Evolutionary conservation across 2,329 filamentous ascomycete genomes (phyloP).

Genomic region (Alternaria burnsii): DNA sequence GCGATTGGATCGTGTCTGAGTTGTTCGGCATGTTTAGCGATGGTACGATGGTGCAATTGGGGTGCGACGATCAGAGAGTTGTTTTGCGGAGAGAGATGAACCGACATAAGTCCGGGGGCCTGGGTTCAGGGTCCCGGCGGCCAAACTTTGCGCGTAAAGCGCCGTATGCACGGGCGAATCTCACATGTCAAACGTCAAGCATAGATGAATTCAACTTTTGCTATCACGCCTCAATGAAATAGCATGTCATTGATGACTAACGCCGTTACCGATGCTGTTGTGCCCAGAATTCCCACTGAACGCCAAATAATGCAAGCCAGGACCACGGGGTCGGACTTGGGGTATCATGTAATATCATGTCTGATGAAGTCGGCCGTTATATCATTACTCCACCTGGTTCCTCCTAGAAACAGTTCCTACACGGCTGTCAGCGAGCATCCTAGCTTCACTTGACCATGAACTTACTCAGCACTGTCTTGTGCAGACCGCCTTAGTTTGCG

Average conservation of each 20-base stretch:
- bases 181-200: neutral
- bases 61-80: slow-evolving; percentile 18
- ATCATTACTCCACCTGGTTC: slow-evolving; percentile 11
- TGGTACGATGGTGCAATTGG: slow-evolving; percentile 19
- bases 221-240: neutral
- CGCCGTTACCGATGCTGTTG: slow-evolving; percentile 18
- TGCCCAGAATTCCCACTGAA: slow-evolving; percentile 23
- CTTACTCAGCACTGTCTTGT: slow-evolving; percentile 61
- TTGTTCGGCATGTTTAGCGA: slow-evolving; percentile 25
- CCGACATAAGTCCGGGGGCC: slow-evolving; percentile 16
- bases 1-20: slow-evolving; percentile 35
- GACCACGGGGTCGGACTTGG: slow-evolving; percentile 21
- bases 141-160: neutral
- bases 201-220: neutral
- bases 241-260: slow-evolving; percentile 5
- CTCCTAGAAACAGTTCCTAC: slow-evolving; percentile 37
- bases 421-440: neutral
- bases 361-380: slow-evolving; percentile 32
- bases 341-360: slow-evolving; percentile 44
- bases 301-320: slow-evolving; percentile 38
- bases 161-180: neutral
- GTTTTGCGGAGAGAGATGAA: slow-evolving; percentile 28
- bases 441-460: neutral
- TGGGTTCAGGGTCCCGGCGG: slow-evolving; percentile 20
- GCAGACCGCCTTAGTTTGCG: slow-evolving; percentile 81